Conservation (phyloP, 2,329 filamentous ascomycete species). For the Diaporthe nobilis region DNA sequence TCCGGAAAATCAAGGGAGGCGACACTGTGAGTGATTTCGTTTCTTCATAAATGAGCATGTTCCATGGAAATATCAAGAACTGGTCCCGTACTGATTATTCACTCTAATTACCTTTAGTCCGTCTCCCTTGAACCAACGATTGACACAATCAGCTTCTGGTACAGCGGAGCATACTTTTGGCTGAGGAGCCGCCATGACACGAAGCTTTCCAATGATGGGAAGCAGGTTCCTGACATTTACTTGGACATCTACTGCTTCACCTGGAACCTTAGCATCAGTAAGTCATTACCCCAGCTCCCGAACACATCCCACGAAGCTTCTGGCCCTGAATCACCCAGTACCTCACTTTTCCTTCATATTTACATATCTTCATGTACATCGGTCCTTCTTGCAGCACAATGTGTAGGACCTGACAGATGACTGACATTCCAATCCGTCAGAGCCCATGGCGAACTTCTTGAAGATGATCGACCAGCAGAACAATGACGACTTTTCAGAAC, state of each 20-base stretch:
- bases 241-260: constrained; percentile 44
- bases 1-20: neutral
- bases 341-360: neutral
- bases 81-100: neutral
- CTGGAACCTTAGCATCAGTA: constrained; percentile 32
- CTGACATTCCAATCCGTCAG: neutral
- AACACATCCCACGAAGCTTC: neutral
- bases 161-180: neutral
- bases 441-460: constrained; percentile 8
- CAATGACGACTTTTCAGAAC: constrained; percentile 25
- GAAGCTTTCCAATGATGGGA: constrained; percentile 16
- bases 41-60: neutral
- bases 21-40: neutral
- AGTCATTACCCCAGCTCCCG: neutral
- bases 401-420: neutral
- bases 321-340: neutral
- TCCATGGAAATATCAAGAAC: neutral
- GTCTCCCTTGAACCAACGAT: neutral
- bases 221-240: constrained; percentile 46
- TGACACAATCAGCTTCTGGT: neutral
- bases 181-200: neutral
- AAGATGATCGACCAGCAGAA: constrained; percentile 10
- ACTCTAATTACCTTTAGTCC: neutral
- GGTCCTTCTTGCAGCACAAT: neutral
- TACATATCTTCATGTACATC: neutral